These are phyloP conservation scores for Corymbia citriodora DNA, from an alignment of 441 rosid species.

Conservation along the genomic window DNA sequence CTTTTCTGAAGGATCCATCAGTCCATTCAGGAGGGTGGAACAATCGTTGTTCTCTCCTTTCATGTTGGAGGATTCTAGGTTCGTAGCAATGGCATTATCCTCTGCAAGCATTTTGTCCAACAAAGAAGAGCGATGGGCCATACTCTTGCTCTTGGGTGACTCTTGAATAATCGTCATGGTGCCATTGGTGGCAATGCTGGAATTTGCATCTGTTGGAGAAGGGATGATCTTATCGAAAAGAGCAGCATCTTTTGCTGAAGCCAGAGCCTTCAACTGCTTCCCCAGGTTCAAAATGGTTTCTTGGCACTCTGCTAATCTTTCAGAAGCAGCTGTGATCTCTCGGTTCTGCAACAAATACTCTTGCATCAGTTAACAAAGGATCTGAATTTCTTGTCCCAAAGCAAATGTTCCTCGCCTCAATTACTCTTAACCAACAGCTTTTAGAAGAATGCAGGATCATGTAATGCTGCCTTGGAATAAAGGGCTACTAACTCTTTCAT, in stretches of 20 bases:
- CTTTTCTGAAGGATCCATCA: neutral
- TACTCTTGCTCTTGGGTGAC: neutral
- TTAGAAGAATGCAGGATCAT: neutral
- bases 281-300: constrained; percentile 84
- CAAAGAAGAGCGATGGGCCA: constrained; percentile 1
- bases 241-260: constrained; percentile 61
- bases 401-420: neutral
- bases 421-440: neutral
- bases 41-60: neutral
- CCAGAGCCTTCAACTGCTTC: constrained; percentile 77
- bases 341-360: constrained; percentile 38
- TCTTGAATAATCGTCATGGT: neutral
- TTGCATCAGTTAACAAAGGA: neutral
- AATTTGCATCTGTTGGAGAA: constrained; percentile 24
- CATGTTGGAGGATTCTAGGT: neutral
- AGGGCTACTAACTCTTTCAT: neutral
- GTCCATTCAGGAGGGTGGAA: neutral
- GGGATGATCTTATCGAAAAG: constrained; percentile 43
- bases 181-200: constrained; percentile 7
- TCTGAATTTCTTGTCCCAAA: neutral
- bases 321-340: constrained; percentile 91
- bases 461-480: neutral
- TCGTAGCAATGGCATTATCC: neutral
- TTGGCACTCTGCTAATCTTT: constrained; percentile 92
- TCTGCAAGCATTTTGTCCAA: constrained; percentile 13